These are phyloP conservation scores for Chrysoporthe deuterocubensis DNA, from an alignment of 2,329 filamentous ascomycete species.

Conservation along the genomic window DNA sequence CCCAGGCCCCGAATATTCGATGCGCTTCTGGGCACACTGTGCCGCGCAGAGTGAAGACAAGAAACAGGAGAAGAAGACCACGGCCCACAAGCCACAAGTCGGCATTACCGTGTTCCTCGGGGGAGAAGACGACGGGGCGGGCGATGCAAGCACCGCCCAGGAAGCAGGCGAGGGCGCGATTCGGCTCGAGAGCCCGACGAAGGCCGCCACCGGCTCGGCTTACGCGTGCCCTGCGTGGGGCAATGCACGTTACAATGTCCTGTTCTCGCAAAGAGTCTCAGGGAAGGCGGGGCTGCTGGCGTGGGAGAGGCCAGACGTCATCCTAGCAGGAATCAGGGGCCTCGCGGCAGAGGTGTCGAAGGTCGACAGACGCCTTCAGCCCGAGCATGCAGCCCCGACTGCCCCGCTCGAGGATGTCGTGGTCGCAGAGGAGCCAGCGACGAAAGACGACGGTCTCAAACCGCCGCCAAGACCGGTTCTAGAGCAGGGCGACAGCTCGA, in stretches of 20 bases:
- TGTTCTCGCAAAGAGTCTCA: slow-evolving; percentile 44
- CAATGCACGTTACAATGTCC: slow-evolving; percentile 46
- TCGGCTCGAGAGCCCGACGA: slow-evolving; percentile 24
- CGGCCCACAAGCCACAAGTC: slow-evolving; percentile 33
- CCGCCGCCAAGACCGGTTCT: slow-evolving; percentile 21
- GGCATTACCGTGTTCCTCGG: slow-evolving; percentile 54
- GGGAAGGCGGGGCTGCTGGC: slow-evolving; percentile 51
- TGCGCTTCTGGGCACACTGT: slow-evolving; percentile 60
- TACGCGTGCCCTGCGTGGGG: slow-evolving; percentile 57
- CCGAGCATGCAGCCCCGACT: slow-evolving; percentile 29
- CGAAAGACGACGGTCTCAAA: slow-evolving; percentile 11
- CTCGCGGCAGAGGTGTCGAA: slow-evolving; percentile 46
- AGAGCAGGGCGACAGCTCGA: slow-evolving; percentile 27
- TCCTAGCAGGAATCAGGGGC: slow-evolving; percentile 46
- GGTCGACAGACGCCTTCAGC: slow-evolving; percentile 44
- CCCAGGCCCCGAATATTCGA: slow-evolving; percentile 64
- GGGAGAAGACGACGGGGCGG: slow-evolving; percentile 41
- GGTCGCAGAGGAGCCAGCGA: slow-evolving; percentile 20
- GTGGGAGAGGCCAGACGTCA: slow-evolving; percentile 53
- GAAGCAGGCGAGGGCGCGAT: slow-evolving; percentile 33
- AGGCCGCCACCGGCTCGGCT: slow-evolving; percentile 12
- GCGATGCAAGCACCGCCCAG: slow-evolving; percentile 26
- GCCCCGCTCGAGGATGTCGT: slow-evolving; percentile 42
- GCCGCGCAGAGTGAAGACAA: slow-evolving; percentile 38
- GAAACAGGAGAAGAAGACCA: slow-evolving; percentile 8